phyloP scores from a whole-genome alignment of 805 yeast species.

The Torulaspora indica region DNA sequence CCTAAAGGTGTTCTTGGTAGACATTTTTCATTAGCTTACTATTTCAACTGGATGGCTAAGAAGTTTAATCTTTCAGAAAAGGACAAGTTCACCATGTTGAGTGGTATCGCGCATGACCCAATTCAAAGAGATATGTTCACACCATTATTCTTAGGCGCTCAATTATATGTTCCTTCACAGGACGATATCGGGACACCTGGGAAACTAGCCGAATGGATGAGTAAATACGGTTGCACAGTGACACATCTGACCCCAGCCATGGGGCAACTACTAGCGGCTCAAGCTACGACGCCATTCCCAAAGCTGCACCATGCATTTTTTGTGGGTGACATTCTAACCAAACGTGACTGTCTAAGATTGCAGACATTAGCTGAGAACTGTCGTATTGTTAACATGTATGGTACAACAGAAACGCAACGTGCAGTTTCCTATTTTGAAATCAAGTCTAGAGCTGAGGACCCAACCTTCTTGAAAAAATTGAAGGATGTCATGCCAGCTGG shows the following conservation, averaged over 20 bases:
- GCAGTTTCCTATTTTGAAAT: slow-evolving; percentile 94
- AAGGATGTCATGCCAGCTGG: slow-evolving; percentile 99
- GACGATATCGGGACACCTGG: slow-evolving; percentile 99
- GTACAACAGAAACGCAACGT: slow-evolving; percentile 98
- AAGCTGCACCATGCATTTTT: slow-evolving; percentile 91
- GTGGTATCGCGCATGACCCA: slow-evolving; percentile 99
- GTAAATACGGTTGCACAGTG: slow-evolving; percentile 81
- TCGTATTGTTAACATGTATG: slow-evolving; percentile 93
- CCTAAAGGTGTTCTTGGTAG: slow-evolving; percentile 99
- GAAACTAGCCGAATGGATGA: slow-evolving; percentile 95
- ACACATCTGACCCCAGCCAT: slow-evolving; percentile 98
- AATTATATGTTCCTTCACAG: slow-evolving; percentile 84
- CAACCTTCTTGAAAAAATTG: slow-evolving; percentile 70
- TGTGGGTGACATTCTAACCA: slow-evolving; percentile 95
- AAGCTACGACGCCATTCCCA: slow-evolving; percentile 84
- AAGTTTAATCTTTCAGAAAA: slow-evolving; percentile 69
- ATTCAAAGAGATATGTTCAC: slow-evolving; percentile 99
- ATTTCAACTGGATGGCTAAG: slow-evolving; percentile 98
- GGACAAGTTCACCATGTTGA: slow-evolving; percentile 93
- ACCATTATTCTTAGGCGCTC: slow-evolving; percentile 93
- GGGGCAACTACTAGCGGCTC: slow-evolving; percentile 97
- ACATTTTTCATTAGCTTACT: slow-evolving; percentile 93
- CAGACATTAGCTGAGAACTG: slow-evolving; percentile 91
- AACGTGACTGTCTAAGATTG: slow-evolving; percentile 90
- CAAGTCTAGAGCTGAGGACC: slow-evolving; percentile 62